Percentiles rank a stretch among this genome's conserved stretches.
Evolutionary conservation across 352 stramenopile genomes (phyloP).

Genomic region (Phytophthora agathidicida): DNA sequence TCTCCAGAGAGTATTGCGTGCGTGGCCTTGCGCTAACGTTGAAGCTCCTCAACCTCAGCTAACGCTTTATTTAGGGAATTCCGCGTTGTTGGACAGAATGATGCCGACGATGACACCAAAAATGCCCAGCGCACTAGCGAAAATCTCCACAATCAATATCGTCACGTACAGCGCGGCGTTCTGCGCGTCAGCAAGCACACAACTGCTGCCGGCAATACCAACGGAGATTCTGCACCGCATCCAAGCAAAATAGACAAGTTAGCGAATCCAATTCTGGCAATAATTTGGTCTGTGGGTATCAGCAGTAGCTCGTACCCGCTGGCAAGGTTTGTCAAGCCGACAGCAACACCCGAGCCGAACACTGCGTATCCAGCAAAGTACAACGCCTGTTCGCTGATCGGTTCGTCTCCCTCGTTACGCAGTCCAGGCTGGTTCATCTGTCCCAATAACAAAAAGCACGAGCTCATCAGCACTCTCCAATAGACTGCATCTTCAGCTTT

Average conservation of each 20-base stretch:
- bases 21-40: slow-evolving; percentile 2
- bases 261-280: background rate
- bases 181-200: slow-evolving; percentile 98
- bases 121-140: slow-evolving; percentile 98
- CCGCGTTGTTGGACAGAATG: slow-evolving; percentile 97
- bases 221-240: slow-evolving; percentile 94
- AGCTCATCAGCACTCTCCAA: slow-evolving; percentile 4
- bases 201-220: slow-evolving; percentile 97
- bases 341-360: slow-evolving; percentile 97
- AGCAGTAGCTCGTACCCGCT: slow-evolving; percentile 68
- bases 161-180: slow-evolving; percentile 99
- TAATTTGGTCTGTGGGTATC: background rate
- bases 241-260: slow-evolving; percentile 5
- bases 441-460: background rate
- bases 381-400: slow-evolving; percentile 74
- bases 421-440: slow-evolving; percentile 83
- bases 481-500: background rate
- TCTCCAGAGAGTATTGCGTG: slow-evolving; percentile 1
- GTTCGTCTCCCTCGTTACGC: slow-evolving; percentile 61
- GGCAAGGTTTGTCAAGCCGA: slow-evolving; percentile 98
- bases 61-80: slow-evolving; percentile 90
- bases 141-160: slow-evolving; percentile 99
- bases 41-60: background rate
- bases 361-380: slow-evolving; percentile 99
- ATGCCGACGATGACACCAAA: slow-evolving; percentile 99